phyloP scores from a whole-genome alignment of 2,329 filamentous ascomycete species.

The Fusarium tricinctum region DNA sequence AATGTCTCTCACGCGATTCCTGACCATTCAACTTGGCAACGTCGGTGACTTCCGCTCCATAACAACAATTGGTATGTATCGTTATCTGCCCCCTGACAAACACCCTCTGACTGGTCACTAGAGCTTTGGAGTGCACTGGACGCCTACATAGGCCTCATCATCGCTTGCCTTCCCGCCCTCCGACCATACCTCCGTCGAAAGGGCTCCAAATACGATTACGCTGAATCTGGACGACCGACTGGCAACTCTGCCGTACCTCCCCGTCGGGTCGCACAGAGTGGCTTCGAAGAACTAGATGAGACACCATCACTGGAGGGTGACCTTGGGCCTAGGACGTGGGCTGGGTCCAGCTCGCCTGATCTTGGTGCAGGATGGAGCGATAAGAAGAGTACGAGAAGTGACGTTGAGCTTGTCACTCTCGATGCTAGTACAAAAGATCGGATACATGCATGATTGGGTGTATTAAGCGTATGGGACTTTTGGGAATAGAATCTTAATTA shows the following conservation, averaged over 20 bases:
- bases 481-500: background rate
- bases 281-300: constrained; percentile 41
- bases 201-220: constrained; percentile 19
- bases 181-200: constrained; percentile 37
- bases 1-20: constrained; percentile 40
- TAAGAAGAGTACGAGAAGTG: constrained; percentile 34
- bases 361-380: constrained; percentile 26
- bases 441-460: background rate
- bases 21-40: constrained; percentile 24
- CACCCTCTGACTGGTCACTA: background rate
- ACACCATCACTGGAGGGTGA: constrained; percentile 10
- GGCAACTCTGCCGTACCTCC: constrained; percentile 3
- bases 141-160: constrained; percentile 35
- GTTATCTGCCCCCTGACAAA: rapidly evolving
- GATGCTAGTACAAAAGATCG: constrained; percentile 11
- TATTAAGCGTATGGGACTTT: background rate
- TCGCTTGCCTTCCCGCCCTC: constrained; percentile 42
- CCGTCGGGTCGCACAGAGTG: constrained; percentile 11
- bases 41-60: constrained; percentile 28
- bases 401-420: constrained; percentile 22
- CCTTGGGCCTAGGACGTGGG: background rate
- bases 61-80: constrained; percentile 31
- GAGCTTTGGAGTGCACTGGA: constrained; percentile 43
- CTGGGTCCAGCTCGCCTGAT: constrained; percentile 12
- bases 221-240: constrained; percentile 14